Percentiles rank a stretch among this genome's conserved stretches.
phyloP scores from a whole-genome alignment of 345 rosid genomes.

The Pugionium cornutum region DNA sequence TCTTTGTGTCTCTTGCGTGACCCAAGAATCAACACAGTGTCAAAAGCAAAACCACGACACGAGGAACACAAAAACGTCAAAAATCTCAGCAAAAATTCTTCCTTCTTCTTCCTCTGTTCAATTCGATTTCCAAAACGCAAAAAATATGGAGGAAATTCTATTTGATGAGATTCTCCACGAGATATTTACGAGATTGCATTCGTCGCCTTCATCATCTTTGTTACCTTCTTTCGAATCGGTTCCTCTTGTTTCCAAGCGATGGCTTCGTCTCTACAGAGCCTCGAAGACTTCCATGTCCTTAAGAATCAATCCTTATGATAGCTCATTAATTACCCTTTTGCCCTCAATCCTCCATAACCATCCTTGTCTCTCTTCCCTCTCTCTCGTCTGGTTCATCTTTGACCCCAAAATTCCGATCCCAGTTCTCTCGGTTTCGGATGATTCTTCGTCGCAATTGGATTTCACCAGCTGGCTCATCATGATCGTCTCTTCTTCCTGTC shows the following conservation, averaged over 20 bases:
- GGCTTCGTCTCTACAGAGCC: constrained; percentile 78
- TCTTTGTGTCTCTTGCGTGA: constrained; percentile 35
- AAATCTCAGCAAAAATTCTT: background rate
- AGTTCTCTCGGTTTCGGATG: background rate
- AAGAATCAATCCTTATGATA: constrained; percentile 38
- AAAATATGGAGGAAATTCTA: constrained; percentile 56
- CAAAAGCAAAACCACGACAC: no score
- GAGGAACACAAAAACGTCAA: constrained; percentile 6
- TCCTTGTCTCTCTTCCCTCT: constrained; percentile 65
- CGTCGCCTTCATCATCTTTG: constrained; percentile 43
- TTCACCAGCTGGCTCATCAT: no score
- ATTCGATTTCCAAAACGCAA: background rate
- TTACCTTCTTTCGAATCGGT: constrained; percentile 45
- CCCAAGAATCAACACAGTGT: constrained; percentile 33
- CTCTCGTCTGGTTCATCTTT: constrained; percentile 40
- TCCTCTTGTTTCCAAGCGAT: constrained; percentile 81
- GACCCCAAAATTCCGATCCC: constrained; percentile 17
- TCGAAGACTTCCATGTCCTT: constrained; percentile 73
- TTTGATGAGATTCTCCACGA: constrained; percentile 83
- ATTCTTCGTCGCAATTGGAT: no score
- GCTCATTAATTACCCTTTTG: constrained; percentile 43
- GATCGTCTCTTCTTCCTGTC: constrained; percentile 53
- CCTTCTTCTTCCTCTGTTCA: background rate
- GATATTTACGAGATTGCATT: constrained; percentile 59
- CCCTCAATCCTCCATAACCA: constrained; percentile 55